Conservation (phyloP, 176 grass and related monocot genomes). For the Eleusine coracana region DNA sequence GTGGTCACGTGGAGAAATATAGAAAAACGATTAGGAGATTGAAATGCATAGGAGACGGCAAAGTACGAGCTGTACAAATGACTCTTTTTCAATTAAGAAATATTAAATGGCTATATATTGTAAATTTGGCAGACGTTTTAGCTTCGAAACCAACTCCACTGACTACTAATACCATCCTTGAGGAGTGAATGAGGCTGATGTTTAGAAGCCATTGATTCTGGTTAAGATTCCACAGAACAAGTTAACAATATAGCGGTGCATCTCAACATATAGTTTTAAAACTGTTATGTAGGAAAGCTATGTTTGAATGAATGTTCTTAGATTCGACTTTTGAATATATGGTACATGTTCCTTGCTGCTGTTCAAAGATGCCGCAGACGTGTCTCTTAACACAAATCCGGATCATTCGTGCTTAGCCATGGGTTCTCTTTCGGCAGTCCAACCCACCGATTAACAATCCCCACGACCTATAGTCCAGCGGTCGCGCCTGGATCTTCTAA, state of each 20-base stretch:
- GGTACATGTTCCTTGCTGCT: slow-evolving; percentile 17
- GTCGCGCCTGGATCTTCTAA: background rate
- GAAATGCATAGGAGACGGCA: too few species aligned
- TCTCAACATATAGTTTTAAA: background rate
- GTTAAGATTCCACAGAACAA: background rate
- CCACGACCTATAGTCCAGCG: background rate
- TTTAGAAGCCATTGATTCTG: background rate
- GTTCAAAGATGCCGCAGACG: slow-evolving; percentile 48
- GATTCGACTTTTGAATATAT: slow-evolving; percentile 35
- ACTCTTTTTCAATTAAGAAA: too few species aligned
- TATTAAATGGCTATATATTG: too few species aligned
- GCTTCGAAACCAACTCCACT: too few species aligned
- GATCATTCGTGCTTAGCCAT: slow-evolving; percentile 46
- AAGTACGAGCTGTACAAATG: too few species aligned
- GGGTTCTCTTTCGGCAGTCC: slow-evolving; percentile 28
- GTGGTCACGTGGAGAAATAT: background rate
- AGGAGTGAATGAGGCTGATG: background rate
- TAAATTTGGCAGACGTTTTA: too few species aligned
- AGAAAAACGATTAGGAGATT: too few species aligned
- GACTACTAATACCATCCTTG: background rate
- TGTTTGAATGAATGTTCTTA: background rate
- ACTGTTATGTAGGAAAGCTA: background rate
- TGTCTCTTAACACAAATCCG: background rate
- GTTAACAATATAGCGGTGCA: background rate
- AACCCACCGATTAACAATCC: background rate